Conservation (phyloP, 2,329 filamentous ascomycete genomes). For the Parafenestella ontariensis region DNA sequence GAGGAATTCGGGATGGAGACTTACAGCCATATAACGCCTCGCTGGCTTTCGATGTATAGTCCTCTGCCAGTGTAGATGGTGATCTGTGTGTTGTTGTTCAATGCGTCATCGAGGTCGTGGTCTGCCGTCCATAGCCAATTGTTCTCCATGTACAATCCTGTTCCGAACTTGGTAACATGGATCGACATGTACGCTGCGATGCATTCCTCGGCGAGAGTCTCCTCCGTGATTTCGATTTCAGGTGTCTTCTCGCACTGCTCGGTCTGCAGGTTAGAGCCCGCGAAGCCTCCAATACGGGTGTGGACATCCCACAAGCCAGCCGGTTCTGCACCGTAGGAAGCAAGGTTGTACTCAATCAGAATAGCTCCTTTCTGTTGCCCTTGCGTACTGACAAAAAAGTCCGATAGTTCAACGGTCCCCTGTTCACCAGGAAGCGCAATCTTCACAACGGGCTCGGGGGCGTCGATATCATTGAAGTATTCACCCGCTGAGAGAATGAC, state of each 20-base stretch:
- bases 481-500: constrained; percentile 78
- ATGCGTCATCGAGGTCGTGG: constrained; percentile 74
- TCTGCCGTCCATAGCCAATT: constrained; percentile 92
- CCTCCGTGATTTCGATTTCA: constrained; percentile 59
- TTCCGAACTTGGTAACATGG: constrained; percentile 61
- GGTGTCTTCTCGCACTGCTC: constrained; percentile 80
- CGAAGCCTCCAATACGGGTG: constrained; percentile 80
- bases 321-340: constrained; percentile 61
- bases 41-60: constrained; percentile 69
- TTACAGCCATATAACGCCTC: constrained; percentile 54
- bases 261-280: constrained; percentile 79
- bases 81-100: constrained; percentile 70
- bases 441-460: constrained; percentile 70
- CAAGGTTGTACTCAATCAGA: constrained; percentile 76
- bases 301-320: constrained; percentile 87
- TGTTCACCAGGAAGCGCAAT: constrained; percentile 69
- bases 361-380: constrained; percentile 72
- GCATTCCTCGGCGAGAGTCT: constrained; percentile 66
- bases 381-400: constrained; percentile 73
- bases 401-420: constrained; percentile 73
- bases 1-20: constrained; percentile 58
- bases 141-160: constrained; percentile 80
- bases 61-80: constrained; percentile 88
- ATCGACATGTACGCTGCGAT: constrained; percentile 69
- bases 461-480: constrained; percentile 55